A percentile compares a stretch with the other conserved stretches of the same genome.
These are phyloP conservation scores for Fagus sylvatica DNA, from an alignment of 306 rosid genomes.

Conservation along the genomic window DNA sequence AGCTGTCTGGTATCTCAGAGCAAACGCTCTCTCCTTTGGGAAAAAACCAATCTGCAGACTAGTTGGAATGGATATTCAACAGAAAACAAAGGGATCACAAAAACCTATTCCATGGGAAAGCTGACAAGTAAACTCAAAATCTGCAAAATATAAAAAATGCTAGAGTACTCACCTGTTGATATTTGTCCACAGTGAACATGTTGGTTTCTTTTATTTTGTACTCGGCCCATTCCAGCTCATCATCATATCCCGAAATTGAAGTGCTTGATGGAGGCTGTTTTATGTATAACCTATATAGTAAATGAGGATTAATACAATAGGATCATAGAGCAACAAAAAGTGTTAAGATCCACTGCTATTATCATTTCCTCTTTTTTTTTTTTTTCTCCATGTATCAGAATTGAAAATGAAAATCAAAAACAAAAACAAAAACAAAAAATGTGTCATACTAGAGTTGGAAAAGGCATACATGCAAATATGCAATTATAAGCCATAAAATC, in stretches of 20 bases:
- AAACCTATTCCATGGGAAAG: constrained; percentile 11
- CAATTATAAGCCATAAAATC: not conserved
- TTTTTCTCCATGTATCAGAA: not conserved
- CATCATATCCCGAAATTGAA: constrained; percentile 51
- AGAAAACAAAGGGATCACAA: constrained; percentile 42
- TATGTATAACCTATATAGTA: constrained; percentile 65
- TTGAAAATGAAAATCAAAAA: not conserved
- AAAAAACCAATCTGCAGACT: constrained; percentile 97
- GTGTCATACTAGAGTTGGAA: not conserved
- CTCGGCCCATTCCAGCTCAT: constrained; percentile 83
- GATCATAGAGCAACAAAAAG: not conserved
- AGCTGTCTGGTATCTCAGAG: constrained; percentile 91
- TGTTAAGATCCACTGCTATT: not conserved
- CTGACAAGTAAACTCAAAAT: constrained; percentile 4
- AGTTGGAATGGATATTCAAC: constrained; percentile 61
- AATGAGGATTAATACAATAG: constrained; percentile 7
- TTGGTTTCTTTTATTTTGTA: constrained; percentile 95
- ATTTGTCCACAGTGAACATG: constrained; percentile 88
- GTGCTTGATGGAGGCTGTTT: constrained; percentile 72
- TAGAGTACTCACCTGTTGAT: constrained; percentile 79
- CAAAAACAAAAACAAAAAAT: not conserved
- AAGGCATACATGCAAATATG: not conserved
- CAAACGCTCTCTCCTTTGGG: constrained; percentile 82
- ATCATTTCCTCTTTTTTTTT: not conserved
- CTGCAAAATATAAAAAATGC: constrained; percentile 11